phyloP scores from a whole-genome alignment of 2,329 filamentous ascomycete species.

The Epichloe typhina region DNA sequence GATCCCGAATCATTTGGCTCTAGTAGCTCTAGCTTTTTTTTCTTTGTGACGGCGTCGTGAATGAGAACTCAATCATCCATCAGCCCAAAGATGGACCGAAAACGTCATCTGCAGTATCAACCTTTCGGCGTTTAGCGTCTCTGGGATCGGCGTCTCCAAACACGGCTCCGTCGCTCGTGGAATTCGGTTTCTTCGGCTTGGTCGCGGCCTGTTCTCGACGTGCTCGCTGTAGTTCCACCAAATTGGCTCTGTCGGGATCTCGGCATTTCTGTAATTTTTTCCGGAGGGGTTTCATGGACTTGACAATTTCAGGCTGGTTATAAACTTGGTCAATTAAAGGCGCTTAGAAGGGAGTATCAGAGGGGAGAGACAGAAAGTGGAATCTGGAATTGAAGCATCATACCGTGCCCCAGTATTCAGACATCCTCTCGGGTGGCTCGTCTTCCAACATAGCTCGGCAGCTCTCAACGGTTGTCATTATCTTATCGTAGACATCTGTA shows the following conservation, averaged over 20 bases:
- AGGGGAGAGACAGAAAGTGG: background rate
- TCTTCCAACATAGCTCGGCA: constrained; percentile 42
- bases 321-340: background rate
- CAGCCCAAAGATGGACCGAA: constrained; percentile 28
- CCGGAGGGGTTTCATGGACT: constrained; percentile 41
- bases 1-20: too few species aligned
- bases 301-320: constrained; percentile 28
- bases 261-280: constrained; percentile 61
- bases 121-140: constrained; percentile 33
- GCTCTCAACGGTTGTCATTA: constrained; percentile 32
- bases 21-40: too few species aligned
- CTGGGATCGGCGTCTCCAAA: constrained; percentile 29
- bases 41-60: too few species aligned
- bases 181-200: constrained; percentile 29
- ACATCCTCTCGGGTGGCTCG: constrained; percentile 43
- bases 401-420: constrained; percentile 41
- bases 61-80: background rate
- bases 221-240: constrained; percentile 54
- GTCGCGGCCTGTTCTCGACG: constrained; percentile 41
- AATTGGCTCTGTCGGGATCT: constrained; percentile 60
- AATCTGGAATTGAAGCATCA: constrained; percentile 8
- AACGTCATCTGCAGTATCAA: constrained; percentile 28
- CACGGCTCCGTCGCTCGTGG: constrained; percentile 28
- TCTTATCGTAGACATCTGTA: constrained; percentile 29
- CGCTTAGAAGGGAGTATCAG: too few species aligned